Conservation (phyloP, 306 rosid genomes). For the Herpetospermum pedunculosum region DNA sequence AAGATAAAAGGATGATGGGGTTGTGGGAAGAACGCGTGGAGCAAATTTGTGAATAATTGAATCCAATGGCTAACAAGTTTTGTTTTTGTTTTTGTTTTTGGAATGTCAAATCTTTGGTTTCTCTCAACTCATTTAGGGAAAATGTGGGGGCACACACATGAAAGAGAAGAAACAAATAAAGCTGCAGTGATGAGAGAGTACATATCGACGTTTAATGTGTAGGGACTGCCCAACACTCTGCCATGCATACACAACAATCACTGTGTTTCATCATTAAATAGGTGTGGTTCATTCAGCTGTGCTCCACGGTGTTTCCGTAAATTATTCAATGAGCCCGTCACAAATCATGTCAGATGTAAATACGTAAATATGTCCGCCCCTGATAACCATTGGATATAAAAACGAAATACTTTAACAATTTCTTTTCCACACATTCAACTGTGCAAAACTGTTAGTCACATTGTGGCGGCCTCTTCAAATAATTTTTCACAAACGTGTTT, state of each 20-base stretch:
- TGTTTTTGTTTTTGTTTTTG: not conserved
- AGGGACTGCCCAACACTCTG: not conserved
- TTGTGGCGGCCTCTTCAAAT: no score
- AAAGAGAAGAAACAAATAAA: not conserved
- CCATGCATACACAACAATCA: not conserved
- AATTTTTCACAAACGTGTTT: no score
- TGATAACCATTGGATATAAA: no score
- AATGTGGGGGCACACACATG: not conserved
- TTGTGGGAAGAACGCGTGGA: not conserved
- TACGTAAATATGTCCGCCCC: no score
- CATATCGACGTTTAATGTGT: slow-evolving; percentile 3
- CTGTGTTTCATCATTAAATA: not conserved
- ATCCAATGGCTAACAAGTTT: not conserved
- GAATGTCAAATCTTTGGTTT: not conserved
- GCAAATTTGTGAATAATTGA: not conserved
- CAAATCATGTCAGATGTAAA: no score
- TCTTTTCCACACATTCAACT: no score
- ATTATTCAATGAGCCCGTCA: no score
- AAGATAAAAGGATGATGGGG: not conserved
- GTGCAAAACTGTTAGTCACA: no score
- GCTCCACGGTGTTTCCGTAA: no score
- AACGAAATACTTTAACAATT: no score
- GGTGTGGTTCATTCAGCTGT: not conserved
- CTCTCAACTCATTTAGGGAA: not conserved
- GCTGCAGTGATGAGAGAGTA: not conserved